Evolutionary conservation across 1,284 basidiomycete genomes (phyloP).

Genomic region (Athelia sp.): DNA sequence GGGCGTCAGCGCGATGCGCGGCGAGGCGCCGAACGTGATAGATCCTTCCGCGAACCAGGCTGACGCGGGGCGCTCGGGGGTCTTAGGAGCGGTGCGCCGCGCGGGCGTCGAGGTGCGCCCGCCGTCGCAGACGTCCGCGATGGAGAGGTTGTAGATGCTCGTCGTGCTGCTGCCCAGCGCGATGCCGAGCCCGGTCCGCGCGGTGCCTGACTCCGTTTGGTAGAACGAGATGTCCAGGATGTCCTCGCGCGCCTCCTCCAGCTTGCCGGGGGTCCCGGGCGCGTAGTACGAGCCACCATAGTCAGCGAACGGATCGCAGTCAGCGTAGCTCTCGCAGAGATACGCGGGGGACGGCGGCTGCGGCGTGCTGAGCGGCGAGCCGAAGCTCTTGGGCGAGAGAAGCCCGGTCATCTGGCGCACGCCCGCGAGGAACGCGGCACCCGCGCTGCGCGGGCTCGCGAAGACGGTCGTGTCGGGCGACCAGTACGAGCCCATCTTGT

Average conservation of each 20-base stretch:
- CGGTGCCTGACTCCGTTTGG: not conserved
- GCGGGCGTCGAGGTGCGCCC: not conserved
- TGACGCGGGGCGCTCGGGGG: no score
- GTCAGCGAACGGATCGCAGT: slow-evolving; percentile 14
- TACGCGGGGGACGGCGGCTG: slow-evolving; percentile 5
- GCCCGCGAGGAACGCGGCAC: slow-evolving; percentile 15
- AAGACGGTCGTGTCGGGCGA: slow-evolving; percentile 11
- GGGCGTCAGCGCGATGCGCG: slow-evolving; percentile 13
- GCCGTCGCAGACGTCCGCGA: slow-evolving; percentile 8
- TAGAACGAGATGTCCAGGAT: not conserved
- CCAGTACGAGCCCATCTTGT: slow-evolving; percentile 13
- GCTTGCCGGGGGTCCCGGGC: not conserved
- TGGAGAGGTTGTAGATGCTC: slow-evolving; percentile 17
- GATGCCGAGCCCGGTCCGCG: not conserved
- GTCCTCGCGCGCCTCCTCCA: not conserved
- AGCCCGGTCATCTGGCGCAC: slow-evolving; percentile 16
- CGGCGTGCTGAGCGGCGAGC: not conserved
- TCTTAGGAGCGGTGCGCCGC: not conserved
- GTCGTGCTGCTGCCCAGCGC: slow-evolving; percentile 5
- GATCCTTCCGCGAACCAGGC: no score
- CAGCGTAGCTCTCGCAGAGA: slow-evolving; percentile 13
- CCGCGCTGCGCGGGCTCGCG: slow-evolving; percentile 14
- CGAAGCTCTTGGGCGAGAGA: slow-evolving; percentile 4
- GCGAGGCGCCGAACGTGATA: no score
- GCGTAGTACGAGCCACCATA: slow-evolving; percentile 13